phyloP scores from a whole-genome alignment of 805 yeast species.

The Myxozyma monticola region DNA sequence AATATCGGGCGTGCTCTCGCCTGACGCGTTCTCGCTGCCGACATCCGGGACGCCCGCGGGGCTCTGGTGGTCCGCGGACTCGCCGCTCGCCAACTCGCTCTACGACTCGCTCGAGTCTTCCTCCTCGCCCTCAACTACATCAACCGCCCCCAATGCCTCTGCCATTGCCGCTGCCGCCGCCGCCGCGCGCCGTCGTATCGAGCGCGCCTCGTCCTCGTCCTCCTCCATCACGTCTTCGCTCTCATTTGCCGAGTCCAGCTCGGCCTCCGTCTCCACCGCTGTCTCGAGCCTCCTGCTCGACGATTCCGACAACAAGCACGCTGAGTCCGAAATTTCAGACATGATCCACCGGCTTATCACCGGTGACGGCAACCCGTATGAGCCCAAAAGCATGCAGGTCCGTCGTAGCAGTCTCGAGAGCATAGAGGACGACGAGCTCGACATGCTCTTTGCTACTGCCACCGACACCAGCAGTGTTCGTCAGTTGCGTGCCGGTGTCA shows the following conservation, averaged over 20 bases:
- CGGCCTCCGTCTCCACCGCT: constrained; percentile 21
- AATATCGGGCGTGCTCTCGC: constrained; percentile 20
- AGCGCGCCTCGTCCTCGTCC: constrained; percentile 20
- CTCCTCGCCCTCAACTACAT: neutral
- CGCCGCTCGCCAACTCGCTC: neutral
- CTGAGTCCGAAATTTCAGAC: constrained; percentile 26
- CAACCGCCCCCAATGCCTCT: constrained; percentile 10
- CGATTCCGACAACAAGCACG: constrained; percentile 12
- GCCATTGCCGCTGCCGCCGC: constrained; percentile 20
- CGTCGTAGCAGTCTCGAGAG: constrained; percentile 17
- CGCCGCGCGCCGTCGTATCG: constrained; percentile 23
- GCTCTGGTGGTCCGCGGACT: constrained; percentile 11
- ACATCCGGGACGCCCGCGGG: constrained; percentile 6
- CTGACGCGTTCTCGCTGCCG: constrained; percentile 19
- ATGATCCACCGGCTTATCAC: constrained; percentile 29
- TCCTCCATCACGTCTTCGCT: constrained; percentile 24
- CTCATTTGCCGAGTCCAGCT: constrained; percentile 21
- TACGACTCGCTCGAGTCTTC: constrained; percentile 1
- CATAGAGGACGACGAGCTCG: constrained; percentile 23
- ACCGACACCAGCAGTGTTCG: constrained; percentile 13
- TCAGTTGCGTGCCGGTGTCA: constrained; percentile 4
- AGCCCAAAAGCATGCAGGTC: constrained; percentile 7
- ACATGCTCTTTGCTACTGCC: constrained; percentile 23
- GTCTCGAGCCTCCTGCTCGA: constrained; percentile 22
- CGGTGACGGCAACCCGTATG: constrained; percentile 18